Percentiles rank a stretch among this genome's conserved stretches.
phyloP scores from a whole-genome alignment of 2,329 filamentous ascomycete genomes.

The Phialophora chinensis region DNA sequence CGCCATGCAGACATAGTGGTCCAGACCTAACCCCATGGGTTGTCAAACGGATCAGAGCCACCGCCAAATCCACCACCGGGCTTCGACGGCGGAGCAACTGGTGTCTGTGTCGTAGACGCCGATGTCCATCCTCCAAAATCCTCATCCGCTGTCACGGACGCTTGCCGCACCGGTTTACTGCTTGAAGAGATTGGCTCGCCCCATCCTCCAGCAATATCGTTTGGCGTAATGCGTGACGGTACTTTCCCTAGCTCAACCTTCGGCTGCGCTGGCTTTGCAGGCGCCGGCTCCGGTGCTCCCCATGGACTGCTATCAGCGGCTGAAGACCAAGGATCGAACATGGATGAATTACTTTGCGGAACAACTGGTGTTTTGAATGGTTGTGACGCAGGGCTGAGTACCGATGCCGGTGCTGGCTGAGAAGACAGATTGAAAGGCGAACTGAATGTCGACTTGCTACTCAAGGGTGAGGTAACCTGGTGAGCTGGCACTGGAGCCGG shows the following conservation, averaged over 20 bases:
- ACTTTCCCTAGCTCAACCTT: constrained; percentile 45
- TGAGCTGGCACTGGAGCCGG: constrained; percentile 37
- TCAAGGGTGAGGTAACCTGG: constrained; percentile 41
- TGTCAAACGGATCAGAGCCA: constrained; percentile 39
- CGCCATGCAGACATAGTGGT: background rate
- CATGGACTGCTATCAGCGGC: constrained; percentile 71
- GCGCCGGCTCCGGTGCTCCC: constrained; percentile 66
- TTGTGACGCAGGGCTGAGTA: constrained; percentile 44
- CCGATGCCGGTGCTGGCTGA: constrained; percentile 51
- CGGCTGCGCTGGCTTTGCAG: constrained; percentile 41
- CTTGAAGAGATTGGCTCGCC: constrained; percentile 50
- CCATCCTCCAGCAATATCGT: constrained; percentile 72
- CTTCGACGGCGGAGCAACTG: constrained; percentile 29
- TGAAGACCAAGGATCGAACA: constrained; percentile 78
- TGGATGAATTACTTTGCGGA: constrained; percentile 44
- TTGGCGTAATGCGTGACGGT: constrained; percentile 57
- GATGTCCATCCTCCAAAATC: constrained; percentile 97
- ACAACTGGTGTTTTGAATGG: constrained; percentile 44
- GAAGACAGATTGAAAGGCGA: constrained; percentile 84
- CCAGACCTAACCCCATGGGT: constrained; percentile 38
- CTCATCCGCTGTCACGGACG: constrained; percentile 83
- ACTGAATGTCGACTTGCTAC: constrained; percentile 47
- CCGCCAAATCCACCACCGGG: constrained; percentile 37
- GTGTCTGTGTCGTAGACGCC: constrained; percentile 59
- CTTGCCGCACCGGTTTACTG: constrained; percentile 50